Evolutionary conservation across 2,329 filamentous ascomycete genomes (phyloP).

Genomic region (Tetracladium maxilliforme): DNA sequence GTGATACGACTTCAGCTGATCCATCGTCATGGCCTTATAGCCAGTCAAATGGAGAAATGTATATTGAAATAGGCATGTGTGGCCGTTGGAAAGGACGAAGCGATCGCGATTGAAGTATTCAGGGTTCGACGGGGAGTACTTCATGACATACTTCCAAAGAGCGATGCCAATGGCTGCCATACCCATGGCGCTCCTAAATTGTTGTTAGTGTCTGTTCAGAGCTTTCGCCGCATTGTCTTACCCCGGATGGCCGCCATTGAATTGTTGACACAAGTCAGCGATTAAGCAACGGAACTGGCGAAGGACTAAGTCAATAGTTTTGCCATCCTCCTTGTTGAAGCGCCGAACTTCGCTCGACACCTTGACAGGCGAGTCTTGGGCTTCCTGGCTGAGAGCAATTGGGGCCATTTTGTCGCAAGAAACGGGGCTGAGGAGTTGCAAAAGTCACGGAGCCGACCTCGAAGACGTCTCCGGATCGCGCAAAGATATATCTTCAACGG

Average conservation of each 20-base stretch:
- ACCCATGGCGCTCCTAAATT: conserved; percentile 33
- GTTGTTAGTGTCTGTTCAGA: conserved; percentile 2
- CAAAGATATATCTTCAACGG: too few species aligned
- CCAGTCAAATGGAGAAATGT: conserved; percentile 34
- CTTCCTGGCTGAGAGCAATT: too few species aligned
- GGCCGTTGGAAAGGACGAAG: conserved; percentile 48
- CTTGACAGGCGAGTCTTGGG: too few species aligned
- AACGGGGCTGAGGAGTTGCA: too few species aligned
- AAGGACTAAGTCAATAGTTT: conserved; percentile 35
- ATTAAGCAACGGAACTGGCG: conserved; percentile 45
- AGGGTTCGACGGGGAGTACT: conserved; percentile 37
- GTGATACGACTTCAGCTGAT: conserved; percentile 40
- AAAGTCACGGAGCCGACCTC: too few species aligned
- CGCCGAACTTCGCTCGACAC: too few species aligned
- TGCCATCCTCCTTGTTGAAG: too few species aligned
- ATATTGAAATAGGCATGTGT: conserved; percentile 39
- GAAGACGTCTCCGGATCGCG: too few species aligned
- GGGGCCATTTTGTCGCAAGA: too few species aligned
- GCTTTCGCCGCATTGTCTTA: conserved; percentile 17
- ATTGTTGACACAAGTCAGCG: conserved; percentile 53
- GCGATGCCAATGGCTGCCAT: conserved; percentile 48
- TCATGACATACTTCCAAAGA: conserved; percentile 48
- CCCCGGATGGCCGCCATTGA: conserved; percentile 54
- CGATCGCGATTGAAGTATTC: conserved; percentile 46
- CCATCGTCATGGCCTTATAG: conserved; percentile 37